A percentile compares a stretch with the other conserved stretches of the same genome.
phyloP scores from a whole-genome alignment of 2,329 filamentous ascomycete species.

The Fusarium nurragi region DNA sequence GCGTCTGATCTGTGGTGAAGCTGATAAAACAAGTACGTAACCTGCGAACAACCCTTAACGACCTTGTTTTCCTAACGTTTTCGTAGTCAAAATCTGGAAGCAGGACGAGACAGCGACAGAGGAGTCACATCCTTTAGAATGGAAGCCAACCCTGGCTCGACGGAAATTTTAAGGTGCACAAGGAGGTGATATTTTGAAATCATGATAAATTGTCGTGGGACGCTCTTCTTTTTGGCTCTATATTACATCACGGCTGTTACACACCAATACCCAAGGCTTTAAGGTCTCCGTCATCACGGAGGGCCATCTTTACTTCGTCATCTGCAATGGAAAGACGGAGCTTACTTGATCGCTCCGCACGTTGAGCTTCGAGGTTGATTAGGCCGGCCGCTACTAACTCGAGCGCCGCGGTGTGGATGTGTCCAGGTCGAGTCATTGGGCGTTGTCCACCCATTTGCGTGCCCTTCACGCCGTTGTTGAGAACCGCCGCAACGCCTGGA shows the following conservation, averaged over 20 bases:
- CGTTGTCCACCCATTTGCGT: conserved; percentile 44
- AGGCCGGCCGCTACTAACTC: conserved; percentile 89
- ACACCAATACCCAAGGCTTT: conserved; percentile 75
- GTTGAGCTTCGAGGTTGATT: conserved; percentile 81
- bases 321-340: conserved; percentile 86
- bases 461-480: conserved; percentile 45
- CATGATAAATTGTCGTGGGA: conserved; percentile 20
- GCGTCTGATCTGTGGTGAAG: conserved; percentile 91
- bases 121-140: conserved; percentile 90
- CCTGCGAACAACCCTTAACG: background rate
- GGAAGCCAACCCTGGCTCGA: conserved; percentile 83
- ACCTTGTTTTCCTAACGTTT: conserved; percentile 33
- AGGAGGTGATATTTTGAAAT: conserved; percentile 11
- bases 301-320: conserved; percentile 88
- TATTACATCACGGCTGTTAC: conserved; percentile 46
- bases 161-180: conserved; percentile 71
- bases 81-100: conserved; percentile 90
- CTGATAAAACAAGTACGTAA: conserved; percentile 85
- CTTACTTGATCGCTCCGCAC: conserved; percentile 86
- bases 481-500: conserved; percentile 51
- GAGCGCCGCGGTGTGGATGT: conserved; percentile 76
- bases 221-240: conserved; percentile 18
- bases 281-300: conserved; percentile 88
- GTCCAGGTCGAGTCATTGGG: conserved; percentile 47
- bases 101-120: conserved; percentile 90